Base-by-base conservation (phyloP, 495 filamentous ascomycete genomes). In the Annulohypoxylon stygium region DNA sequence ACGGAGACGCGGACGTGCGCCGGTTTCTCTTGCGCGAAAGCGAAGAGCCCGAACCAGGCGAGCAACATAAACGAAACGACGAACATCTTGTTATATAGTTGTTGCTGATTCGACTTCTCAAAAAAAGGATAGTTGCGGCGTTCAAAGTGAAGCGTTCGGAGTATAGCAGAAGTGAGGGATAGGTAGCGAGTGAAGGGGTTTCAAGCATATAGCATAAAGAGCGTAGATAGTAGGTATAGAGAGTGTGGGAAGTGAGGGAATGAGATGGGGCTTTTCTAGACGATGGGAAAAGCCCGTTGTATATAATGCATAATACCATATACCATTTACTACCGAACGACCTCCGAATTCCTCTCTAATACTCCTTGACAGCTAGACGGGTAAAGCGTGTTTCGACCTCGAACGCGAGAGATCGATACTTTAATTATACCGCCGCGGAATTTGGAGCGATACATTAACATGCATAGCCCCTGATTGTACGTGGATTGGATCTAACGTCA, bases 1-100 rank as follows among this genome's bases (percentile, higher is more conserved):
- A 54, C 10, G 11, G 70, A 60, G 60, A 72, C 26, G 6, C 61
- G 65, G 36, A 16, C 50, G 4, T 75, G 65, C 16, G 6, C 45
- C 2, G 74, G 64, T 41, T 45, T 60, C 34, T 72, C 75, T 11
- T 55, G 64, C 20, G 58, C 70, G 4, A 67, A 60, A 23, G 51
- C 67, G 11, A 68, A n/a, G 10, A 68, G 23, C 16, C 66, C 51
- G 25, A 58, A 74, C 14, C 60, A 61, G 11, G 60, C 66, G 9
- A 74, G 53, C 26, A 74, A 34, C 20, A 72, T 16, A 14, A 74
- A 18, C 23, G 51, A 39, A 33, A 74, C 12, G 30, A 48, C 48
- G 16, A 70, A 16, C 71, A 74, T 74, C 1, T 16, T 70, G 61
- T 18, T 26, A 39, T 43, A 48, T 54, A 4, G 9, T 51, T 26